phyloP scores from a whole-genome alignment of 768 basidiomycete genomes.

The Postia placenta region DNA sequence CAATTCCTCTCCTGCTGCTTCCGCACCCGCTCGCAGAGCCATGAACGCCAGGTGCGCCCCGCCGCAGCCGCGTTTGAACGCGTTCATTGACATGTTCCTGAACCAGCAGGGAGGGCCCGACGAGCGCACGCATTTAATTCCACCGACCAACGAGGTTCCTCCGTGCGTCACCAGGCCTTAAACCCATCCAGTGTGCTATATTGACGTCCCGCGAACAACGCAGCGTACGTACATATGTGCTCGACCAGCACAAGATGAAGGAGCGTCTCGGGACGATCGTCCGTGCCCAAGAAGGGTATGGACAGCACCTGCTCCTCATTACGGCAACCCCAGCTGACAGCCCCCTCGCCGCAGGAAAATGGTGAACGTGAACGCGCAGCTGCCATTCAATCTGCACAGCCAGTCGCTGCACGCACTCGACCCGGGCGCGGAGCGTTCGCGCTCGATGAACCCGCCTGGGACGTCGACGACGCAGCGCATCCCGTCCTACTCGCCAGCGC shows the following conservation, averaged over 20 bases:
- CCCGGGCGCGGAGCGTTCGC: slow-evolving; percentile 26
- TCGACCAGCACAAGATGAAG: slow-evolving; percentile 46
- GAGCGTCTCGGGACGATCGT: slow-evolving; percentile 51
- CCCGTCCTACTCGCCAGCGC: slow-evolving; percentile 17
- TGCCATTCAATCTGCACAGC: slow-evolving; percentile 58
- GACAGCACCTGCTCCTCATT: slow-evolving; percentile 6
- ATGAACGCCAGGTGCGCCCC: slow-evolving; percentile 1
- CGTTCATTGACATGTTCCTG: neutral
- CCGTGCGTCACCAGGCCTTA: slow-evolving; percentile 16
- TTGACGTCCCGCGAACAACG: neutral
- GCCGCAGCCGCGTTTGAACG: neutral
- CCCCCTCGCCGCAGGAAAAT: slow-evolving; percentile 43
- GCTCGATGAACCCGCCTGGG: slow-evolving; percentile 23
- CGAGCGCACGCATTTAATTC: slow-evolving; percentile 28
- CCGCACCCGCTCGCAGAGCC: slow-evolving; percentile 7
- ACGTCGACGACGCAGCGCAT: slow-evolving; percentile 9
- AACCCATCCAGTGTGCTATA: too few relatives aligned
- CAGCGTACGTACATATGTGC: slow-evolving; percentile 11
- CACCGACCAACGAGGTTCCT: slow-evolving; percentile 20
- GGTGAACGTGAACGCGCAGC: slow-evolving; percentile 58
- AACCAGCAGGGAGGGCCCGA: slow-evolving; percentile 19
- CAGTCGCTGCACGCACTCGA: slow-evolving; percentile 17
- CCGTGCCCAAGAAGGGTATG: slow-evolving; percentile 55
- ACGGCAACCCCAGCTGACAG: slow-evolving; percentile 2
- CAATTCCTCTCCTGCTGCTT: slow-evolving; percentile 20